phyloP scores from a whole-genome alignment of 495 filamentous ascomycete species.

The Hapsidospora chrysogenum region DNA sequence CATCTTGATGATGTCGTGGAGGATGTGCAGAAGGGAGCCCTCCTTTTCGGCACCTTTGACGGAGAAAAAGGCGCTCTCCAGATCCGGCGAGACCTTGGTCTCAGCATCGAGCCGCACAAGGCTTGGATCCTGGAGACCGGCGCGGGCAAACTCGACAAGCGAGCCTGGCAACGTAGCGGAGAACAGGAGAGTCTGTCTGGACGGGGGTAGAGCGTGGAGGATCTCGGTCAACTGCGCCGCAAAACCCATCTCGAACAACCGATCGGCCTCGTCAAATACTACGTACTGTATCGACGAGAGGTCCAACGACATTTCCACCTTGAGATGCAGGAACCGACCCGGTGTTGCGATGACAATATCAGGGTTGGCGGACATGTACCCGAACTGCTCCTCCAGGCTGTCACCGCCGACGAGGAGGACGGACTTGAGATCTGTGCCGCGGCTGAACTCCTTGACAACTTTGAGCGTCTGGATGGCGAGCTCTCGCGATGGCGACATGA shows the following conservation, averaged over 20 bases:
- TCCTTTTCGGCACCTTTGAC: slow-evolving; percentile 88
- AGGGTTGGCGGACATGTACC: slow-evolving; percentile 80
- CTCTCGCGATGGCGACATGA: slow-evolving; percentile 84
- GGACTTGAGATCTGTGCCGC: slow-evolving; percentile 76
- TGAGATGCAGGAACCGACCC: slow-evolving; percentile 84
- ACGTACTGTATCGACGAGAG: slow-evolving; percentile 75
- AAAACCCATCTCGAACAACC: slow-evolving; percentile 97
- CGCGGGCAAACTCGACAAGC: slow-evolving; percentile 87
- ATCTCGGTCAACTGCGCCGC: slow-evolving; percentile 86
- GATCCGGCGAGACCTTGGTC: slow-evolving; percentile 85
- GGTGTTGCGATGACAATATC: slow-evolving; percentile 95
- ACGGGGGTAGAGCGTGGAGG: slow-evolving; percentile 66
- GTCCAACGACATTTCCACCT: slow-evolving; percentile 87
- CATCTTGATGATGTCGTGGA: slow-evolving; percentile 86
- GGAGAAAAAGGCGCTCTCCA: slow-evolving; percentile 85
- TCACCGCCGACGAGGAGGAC: slow-evolving; percentile 89
- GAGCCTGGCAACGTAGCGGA: slow-evolving; percentile 89
- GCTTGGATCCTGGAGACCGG: slow-evolving; percentile 77
- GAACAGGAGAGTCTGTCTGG: slow-evolving; percentile 81
- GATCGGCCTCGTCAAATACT: slow-evolving; percentile 94
- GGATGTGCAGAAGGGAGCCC: slow-evolving; percentile 71
- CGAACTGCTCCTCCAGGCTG: slow-evolving; percentile 89
- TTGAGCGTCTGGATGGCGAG: slow-evolving; percentile 88
- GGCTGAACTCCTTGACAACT: slow-evolving; percentile 84
- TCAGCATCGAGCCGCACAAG: slow-evolving; percentile 83